Evolutionary conservation across 495 filamentous ascomycete species (phyloP).

Genomic region (Hypoxylon perforatum): DNA sequence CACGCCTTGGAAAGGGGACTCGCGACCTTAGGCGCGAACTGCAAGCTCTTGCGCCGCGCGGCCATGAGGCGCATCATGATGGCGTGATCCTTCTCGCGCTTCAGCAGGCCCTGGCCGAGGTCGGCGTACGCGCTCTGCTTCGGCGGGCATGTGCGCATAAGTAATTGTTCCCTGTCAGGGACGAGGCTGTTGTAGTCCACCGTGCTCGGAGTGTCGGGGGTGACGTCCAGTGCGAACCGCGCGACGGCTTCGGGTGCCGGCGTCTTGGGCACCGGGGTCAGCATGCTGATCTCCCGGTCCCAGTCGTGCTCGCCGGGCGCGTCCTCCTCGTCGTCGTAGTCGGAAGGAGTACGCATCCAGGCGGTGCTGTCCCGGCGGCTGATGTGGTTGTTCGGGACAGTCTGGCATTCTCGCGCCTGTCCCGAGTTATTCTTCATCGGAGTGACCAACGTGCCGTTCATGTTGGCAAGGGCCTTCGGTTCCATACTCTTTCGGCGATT

Average conservation of each 20-base stretch:
- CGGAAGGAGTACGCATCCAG: slow-evolving; percentile 59
- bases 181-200: slow-evolving; percentile 27
- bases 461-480: slow-evolving; percentile 77
- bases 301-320: slow-evolving; percentile 52
- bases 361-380: slow-evolving; percentile 62
- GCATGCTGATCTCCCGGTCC: slow-evolving; percentile 45
- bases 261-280: slow-evolving; percentile 64
- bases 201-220: slow-evolving; percentile 46
- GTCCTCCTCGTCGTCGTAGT: slow-evolving; percentile 55
- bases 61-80: slow-evolving; percentile 75
- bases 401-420: slow-evolving; percentile 52
- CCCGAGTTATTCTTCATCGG: slow-evolving; percentile 46
- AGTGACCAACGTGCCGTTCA: slow-evolving; percentile 72
- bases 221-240: slow-evolving; percentile 54
- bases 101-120: slow-evolving; percentile 48
- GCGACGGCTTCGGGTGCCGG: slow-evolving; percentile 62
- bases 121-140: slow-evolving; percentile 65
- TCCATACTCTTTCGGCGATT: slow-evolving; percentile 93
- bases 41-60: slow-evolving; percentile 82
- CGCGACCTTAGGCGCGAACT: slow-evolving; percentile 80
- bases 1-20: slow-evolving; percentile 75
- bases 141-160: slow-evolving; percentile 80
- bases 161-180: slow-evolving; percentile 59
- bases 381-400: slow-evolving; percentile 54
- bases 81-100: slow-evolving; percentile 56